Base-by-base conservation (phyloP, 352 stramenopile genomes). In the Albugo laibachii region DNA sequence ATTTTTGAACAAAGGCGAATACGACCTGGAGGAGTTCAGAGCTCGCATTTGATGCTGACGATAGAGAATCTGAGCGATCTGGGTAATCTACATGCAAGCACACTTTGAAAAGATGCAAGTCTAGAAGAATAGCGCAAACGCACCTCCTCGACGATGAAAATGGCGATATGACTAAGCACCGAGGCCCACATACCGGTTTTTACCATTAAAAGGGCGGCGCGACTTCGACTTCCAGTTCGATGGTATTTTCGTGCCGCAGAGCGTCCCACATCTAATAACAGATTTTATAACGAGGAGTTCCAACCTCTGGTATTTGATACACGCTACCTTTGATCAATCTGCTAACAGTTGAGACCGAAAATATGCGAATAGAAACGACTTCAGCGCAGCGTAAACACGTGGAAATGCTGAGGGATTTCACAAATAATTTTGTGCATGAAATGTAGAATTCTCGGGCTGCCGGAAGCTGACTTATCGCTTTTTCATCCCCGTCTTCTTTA, bases 141-240 rank as follows among this genome's bases (percentile, higher is more conserved):
- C 38, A 85, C 73, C 67, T 89, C 76, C 57, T 89, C 76, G 36
- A 89, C 66, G 14, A 89, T 48, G 59, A 89, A 89, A 54, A 86
- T 81, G 11, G 76, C 76, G 27, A 85, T 50, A 48, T 85, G 75
- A 49, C 67, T 63, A 37, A 89, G 56, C 20, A 86, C 51, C 46
- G 77, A 83, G 41, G 66, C 67, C 14, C 71, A 70, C 67, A 86
- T 83, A 35, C 73, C 73, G 5, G 76, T 89, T 57, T 83, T 79
- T 48, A 85, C 35, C 62, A 89, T 84, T 18, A 82, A 52, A 20
- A 63, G 49, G 1, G 63, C 69, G 1, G 70, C 59, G 15, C 61
- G 50, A 18, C 76, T 43, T 20, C 65, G 62, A 53, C 73, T 86
- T 14, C 70, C 67, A 38, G 63, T 72, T 53, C 76, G 73, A 19